Evolutionary conservation across 768 basidiomycete genomes (phyloP).

Genomic region (Fomitopsis pulvina): DNA sequence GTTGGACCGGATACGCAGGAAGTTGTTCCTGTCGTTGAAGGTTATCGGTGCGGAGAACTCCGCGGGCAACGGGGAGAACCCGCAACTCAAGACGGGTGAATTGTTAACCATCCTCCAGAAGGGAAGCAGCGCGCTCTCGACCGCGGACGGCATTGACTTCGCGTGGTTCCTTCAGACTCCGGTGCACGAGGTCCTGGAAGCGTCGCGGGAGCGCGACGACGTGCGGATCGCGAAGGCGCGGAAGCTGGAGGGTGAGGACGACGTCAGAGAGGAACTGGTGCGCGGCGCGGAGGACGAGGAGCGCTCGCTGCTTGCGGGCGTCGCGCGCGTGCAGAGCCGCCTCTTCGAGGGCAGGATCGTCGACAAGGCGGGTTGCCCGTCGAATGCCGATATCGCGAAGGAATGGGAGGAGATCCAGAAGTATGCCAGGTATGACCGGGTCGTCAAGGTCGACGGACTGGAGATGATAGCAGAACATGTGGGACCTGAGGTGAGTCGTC

Average conservation of each 20-base stretch:
- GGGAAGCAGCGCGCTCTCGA: constrained; percentile 49
- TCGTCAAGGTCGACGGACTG: constrained; percentile 32
- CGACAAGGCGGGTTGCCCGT: constrained; percentile 22
- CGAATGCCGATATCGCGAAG: constrained; percentile 33
- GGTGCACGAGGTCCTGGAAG: constrained; percentile 37
- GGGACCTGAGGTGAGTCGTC: constrained; percentile 22
- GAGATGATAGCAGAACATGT: constrained; percentile 25
- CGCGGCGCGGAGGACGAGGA: constrained; percentile 50
- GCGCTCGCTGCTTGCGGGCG: constrained; percentile 39
- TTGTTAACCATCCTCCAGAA: constrained; percentile 50
- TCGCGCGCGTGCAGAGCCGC: constrained; percentile 52
- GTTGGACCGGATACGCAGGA: constrained; percentile 63
- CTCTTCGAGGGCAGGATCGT: constrained; percentile 47
- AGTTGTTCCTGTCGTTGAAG: constrained; percentile 60
- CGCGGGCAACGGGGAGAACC: constrained; percentile 19
- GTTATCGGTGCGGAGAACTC: constrained; percentile 39
- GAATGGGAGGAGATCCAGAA: constrained; percentile 44
- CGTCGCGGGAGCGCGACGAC: constrained; percentile 37
- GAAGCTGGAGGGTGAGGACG: constrained; percentile 26
- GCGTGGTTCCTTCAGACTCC: constrained; percentile 37
- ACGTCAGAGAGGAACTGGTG: constrained; percentile 25
- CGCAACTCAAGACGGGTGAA: constrained; percentile 35
- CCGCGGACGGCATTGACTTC: constrained; percentile 35
- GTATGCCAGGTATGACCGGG: constrained; percentile 34
- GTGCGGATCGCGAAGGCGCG: constrained; percentile 40